Conservation (phyloP, 371 early-diverging fungal species). For the Mortierella sp. region DNA sequence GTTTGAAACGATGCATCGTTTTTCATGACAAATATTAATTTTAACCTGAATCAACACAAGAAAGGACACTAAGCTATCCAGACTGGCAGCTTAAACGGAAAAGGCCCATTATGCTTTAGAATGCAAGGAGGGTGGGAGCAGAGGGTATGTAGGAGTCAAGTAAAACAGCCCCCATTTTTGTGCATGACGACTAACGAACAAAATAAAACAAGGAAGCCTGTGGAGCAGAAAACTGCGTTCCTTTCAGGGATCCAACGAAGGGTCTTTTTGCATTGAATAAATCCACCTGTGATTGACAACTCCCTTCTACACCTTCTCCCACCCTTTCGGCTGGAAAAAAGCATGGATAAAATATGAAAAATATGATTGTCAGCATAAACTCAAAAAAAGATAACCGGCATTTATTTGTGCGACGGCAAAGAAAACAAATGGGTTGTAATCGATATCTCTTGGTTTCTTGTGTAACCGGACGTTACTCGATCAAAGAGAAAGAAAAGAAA, state of each 20-base stretch:
- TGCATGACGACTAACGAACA: not conserved
- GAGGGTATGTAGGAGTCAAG: not conserved
- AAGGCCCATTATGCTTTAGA: not conserved
- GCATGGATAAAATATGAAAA: slow-evolving; percentile 1
- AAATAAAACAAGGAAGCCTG: not conserved
- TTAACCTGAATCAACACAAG: not conserved
- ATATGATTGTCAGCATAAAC: slow-evolving; percentile 7
- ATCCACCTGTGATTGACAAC: not conserved
- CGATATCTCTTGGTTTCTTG: not conserved
- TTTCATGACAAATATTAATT: not conserved
- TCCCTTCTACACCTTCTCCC: not conserved
- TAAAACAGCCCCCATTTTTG: not conserved
- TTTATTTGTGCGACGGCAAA: not conserved
- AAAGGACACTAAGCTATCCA: not conserved
- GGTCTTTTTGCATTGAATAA: not conserved
- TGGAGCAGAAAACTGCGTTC: not conserved
- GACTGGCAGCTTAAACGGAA: not conserved
- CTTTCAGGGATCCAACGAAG: not conserved
- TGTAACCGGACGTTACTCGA: too few species aligned
- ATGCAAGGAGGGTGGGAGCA: not conserved
- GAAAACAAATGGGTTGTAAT: not conserved
- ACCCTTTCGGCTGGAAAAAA: not conserved
- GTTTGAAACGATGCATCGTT: not conserved
- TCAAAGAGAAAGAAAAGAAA: too few species aligned
- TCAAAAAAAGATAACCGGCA: not conserved